phyloP scores from a whole-genome alignment of 257 asterid species.

The Solanum chiquidenum region DNA sequence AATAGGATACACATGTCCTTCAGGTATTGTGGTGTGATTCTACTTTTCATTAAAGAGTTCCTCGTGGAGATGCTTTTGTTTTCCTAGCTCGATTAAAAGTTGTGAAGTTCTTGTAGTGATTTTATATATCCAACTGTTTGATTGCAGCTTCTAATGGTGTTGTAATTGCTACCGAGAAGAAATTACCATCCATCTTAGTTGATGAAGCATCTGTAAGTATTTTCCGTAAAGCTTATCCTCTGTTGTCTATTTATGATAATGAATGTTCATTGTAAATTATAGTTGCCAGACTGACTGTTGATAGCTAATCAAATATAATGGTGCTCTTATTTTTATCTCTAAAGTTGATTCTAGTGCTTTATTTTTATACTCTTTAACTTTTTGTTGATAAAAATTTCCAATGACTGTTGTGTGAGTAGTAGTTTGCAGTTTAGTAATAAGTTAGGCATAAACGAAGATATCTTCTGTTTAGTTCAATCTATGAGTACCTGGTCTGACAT shows the following conservation, averaged over 20 bases:
- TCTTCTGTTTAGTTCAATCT: background rate
- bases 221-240: background rate
- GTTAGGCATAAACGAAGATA: background rate
- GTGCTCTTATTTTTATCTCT: background rate
- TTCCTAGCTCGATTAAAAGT: background rate
- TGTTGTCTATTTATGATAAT: background rate
- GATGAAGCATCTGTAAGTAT: slow-evolving; percentile 91
- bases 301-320: background rate
- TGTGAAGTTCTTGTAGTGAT: background rate
- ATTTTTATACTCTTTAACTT: background rate
- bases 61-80: background rate
- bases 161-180: slow-evolving; percentile 97
- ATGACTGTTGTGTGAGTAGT: background rate
- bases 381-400: background rate
- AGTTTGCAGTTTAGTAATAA: background rate
- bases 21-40: background rate
- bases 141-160: slow-evolving; percentile 97
- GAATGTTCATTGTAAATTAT: background rate
- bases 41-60: background rate
- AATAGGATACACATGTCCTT: background rate
- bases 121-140: background rate
- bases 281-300: background rate
- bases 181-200: slow-evolving; percentile 90
- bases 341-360: background rate
- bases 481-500: background rate